Evolutionary conservation across 176 grass and related monocot genomes (phyloP), one percentile per base, ranked within the genome.

Genomic region (Raddia distichophylla): DNA sequence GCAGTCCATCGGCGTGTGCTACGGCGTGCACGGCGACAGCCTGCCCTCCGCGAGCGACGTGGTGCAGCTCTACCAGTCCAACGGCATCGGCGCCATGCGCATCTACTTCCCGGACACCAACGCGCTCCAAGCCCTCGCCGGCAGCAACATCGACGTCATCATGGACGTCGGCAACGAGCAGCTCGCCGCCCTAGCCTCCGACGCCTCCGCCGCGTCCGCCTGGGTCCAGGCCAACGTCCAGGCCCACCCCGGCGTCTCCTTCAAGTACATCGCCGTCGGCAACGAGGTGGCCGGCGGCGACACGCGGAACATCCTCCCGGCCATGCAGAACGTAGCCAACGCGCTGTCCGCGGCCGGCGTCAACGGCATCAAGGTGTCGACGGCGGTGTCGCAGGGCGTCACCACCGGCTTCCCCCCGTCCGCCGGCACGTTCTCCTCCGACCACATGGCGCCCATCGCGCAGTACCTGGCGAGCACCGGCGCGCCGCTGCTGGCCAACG

Each of bases 221-320:
- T 94, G 89, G 89, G 87, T 93, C 27, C 66, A 60, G 12, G n/a
- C 10, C 22, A 84, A 89, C 46, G 62, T 91, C 59, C 13, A 73
- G 61, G 55, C 89, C 6, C 67, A 58, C 55, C 76, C 76, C 5
- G 48, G 5, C 13, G 67, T 85, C 56, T 71, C 10, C 75, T 71
- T 92, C 89, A 56, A 56, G 32, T 94, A 92, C 59, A 85, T 94
- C 74, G 62, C 76, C 15, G 89, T 87, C 16, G 89, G 89, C 50
- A 94, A 94, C 54, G 93, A 92, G 89, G 87, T 90, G 10, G 9
- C 55, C 14, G 81, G 77, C 45, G 37, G 73, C 1, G 81, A 79
- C 42, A 48, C 64, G 7, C 1, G 3, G 35, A 64, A 46, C 67
- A 86, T 94, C 71, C 81, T 88, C 6, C 91, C 87, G 0, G 84